These are phyloP conservation scores for Aspergillus pseudotamarii DNA, from an alignment of 2,329 filamentous ascomycete species.

Conservation along the genomic window DNA sequence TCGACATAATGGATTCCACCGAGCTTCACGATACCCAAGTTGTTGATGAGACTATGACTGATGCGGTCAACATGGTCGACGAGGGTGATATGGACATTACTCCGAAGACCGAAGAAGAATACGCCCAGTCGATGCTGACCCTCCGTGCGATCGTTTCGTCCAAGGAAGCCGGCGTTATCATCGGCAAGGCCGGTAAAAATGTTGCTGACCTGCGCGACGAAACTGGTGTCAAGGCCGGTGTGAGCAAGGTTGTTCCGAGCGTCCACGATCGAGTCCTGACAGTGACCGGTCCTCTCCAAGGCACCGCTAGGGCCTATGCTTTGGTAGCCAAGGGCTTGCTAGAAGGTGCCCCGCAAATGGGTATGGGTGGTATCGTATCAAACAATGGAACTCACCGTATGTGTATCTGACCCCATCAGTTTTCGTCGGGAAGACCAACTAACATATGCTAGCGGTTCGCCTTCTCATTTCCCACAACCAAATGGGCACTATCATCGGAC, in stretches of 20 bases:
- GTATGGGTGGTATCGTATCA: constrained; percentile 88
- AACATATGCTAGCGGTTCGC: constrained; percentile 72
- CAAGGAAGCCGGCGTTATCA: constrained; percentile 98
- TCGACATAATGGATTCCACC: constrained; percentile 60
- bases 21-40: constrained; percentile 59
- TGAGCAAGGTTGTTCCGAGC: constrained; percentile 97
- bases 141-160: constrained; percentile 97
- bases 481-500: constrained; percentile 99
- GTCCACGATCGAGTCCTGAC: constrained; percentile 97
- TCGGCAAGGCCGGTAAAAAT: constrained; percentile 98
- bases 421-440: constrained; percentile 13
- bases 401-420: constrained; percentile 41
- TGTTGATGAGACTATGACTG: constrained; percentile 64
- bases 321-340: constrained; percentile 89
- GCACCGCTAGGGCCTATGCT: constrained; percentile 88
- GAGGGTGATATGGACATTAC: constrained; percentile 70
- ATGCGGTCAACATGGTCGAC: constrained; percentile 69
- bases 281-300: constrained; percentile 85
- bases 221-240: constrained; percentile 95
- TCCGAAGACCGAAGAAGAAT: constrained; percentile 96
- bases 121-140: constrained; percentile 87
- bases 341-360: constrained; percentile 91
- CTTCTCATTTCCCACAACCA: constrained; percentile 99
- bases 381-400: constrained; percentile 93
- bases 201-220: constrained; percentile 96